Conservation (phyloP, 345 rosid genomes). For the Aquilaria sinensis region DNA sequence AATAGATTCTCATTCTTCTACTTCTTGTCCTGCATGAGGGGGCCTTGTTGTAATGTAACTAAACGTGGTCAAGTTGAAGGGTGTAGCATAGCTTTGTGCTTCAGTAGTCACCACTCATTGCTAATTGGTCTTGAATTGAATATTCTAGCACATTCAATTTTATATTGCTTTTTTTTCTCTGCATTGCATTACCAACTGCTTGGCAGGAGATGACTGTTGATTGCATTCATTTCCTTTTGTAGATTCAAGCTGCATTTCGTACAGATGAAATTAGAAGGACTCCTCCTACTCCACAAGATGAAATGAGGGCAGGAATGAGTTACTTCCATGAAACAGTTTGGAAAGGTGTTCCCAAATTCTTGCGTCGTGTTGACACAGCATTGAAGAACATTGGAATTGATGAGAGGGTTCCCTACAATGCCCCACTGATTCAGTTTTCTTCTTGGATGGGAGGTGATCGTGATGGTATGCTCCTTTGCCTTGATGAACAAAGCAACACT, state of each 20-base stretch:
- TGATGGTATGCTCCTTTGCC: constrained; percentile 57
- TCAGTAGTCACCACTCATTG: no score
- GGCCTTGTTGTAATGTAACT: no score
- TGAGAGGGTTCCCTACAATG: constrained; percentile 95
- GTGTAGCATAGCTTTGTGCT: no score
- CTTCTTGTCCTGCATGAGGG: no score
- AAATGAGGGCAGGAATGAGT: constrained; percentile 99
- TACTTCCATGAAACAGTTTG: constrained; percentile 98
- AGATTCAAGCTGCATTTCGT: constrained; percentile 99
- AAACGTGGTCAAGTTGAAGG: no score
- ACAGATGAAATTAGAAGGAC: constrained; percentile 99
- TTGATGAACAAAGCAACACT: background rate
- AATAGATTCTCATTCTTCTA: no score
- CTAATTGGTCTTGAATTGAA: no score
- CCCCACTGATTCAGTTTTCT: constrained; percentile 95
- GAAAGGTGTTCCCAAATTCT: constrained; percentile 98
- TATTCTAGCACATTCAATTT: no score
- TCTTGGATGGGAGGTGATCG: constrained; percentile 99
- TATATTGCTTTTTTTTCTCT: no score
- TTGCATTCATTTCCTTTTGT: constrained; percentile 7
- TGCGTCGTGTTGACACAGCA: constrained; percentile 98
- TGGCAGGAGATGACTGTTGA: background rate
- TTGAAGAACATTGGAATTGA: constrained; percentile 90
- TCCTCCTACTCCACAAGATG: constrained; percentile 99
- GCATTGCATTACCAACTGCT: no score